These are phyloP conservation scores for Xylaria sp. DNA, from an alignment of 2,329 filamentous ascomycete genomes.

Conservation along the genomic window DNA sequence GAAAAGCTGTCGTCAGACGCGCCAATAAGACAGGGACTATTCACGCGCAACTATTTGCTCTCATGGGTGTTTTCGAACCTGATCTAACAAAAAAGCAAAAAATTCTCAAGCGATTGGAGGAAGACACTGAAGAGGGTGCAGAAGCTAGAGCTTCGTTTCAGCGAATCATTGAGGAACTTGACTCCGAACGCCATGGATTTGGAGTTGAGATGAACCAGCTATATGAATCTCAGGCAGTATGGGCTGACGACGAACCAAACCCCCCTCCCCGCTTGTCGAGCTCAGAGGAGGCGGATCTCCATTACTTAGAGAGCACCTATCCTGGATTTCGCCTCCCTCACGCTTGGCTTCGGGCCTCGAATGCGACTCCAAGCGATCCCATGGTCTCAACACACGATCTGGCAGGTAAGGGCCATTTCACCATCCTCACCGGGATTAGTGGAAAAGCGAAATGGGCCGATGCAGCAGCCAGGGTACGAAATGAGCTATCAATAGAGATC, in stretches of 20 bases:
- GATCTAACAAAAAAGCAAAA: constrained; percentile 17
- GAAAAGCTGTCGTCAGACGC: constrained; percentile 21
- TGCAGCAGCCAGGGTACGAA: constrained; percentile 7
- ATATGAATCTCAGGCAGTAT: constrained; percentile 20
- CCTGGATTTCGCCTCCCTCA: constrained; percentile 25
- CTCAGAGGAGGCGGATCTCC: constrained; percentile 14
- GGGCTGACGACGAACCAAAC: constrained; percentile 17
- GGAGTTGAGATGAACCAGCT: constrained; percentile 24
- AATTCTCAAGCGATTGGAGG: constrained; percentile 13
- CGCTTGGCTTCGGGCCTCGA: constrained; percentile 23
- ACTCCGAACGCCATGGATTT: constrained; percentile 21
- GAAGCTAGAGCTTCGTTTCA: constrained; percentile 17
- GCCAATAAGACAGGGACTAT: constrained; percentile 19
- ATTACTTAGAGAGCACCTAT: constrained; percentile 26
- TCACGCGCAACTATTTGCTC: constrained; percentile 15
- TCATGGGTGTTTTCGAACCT: constrained; percentile 23
- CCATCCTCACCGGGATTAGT: constrained; percentile 21
- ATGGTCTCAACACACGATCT: constrained; percentile 28
- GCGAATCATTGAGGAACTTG: constrained; percentile 16
- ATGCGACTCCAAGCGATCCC: constrained; percentile 15
- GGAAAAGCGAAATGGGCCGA: constrained; percentile 19
- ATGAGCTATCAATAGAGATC: constrained; percentile 11
- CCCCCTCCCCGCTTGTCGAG: constrained; percentile 14
- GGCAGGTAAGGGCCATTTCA: constrained; percentile 23
- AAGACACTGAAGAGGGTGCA: constrained; percentile 18